A percentile compares a stretch with the other conserved stretches of the same genome.
These are phyloP conservation scores for Ceratobasidium sp. DNA, from an alignment of 1,284 basidiomycete species.

Conservation along the genomic window DNA sequence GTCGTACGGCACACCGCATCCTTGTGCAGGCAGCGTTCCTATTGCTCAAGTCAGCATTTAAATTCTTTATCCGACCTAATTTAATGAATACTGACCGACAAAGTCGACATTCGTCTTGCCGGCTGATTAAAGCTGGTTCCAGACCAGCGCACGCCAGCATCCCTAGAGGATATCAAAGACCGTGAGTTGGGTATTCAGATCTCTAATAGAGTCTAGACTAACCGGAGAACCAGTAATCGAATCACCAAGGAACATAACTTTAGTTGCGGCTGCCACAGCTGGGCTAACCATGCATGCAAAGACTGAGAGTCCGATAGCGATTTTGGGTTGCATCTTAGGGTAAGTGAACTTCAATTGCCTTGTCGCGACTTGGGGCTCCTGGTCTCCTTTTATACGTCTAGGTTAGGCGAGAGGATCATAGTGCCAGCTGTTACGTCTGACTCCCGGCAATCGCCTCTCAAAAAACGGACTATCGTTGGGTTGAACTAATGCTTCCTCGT, in stretches of 20 bases:
- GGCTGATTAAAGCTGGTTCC: slow-evolving; percentile 21
- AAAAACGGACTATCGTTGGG: not conserved
- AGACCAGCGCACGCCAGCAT: slow-evolving; percentile 34
- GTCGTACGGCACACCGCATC: slow-evolving; percentile 43
- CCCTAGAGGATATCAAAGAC: not conserved
- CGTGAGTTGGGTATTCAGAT: not conserved
- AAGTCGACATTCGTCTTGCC: slow-evolving; percentile 38
- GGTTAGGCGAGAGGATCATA: too few relatives aligned
- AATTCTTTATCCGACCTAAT: too few relatives aligned
- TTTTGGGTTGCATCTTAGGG: slow-evolving; percentile 26
- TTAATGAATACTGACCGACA: slow-evolving; percentile 11
- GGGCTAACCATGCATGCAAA: slow-evolving; percentile 14
- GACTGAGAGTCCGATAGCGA: not conserved
- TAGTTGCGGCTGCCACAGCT: slow-evolving; percentile 15
- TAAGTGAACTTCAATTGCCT: too few relatives aligned
- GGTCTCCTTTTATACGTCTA: not conserved
- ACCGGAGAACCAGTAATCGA: slow-evolving; percentile 30
- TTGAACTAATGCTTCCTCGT: not conserved
- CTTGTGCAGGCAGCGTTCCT: slow-evolving; percentile 35
- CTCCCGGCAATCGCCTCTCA: not conserved
- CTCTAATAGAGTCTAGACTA: not conserved
- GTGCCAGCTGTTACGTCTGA: not conserved
- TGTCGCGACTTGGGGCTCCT: not conserved
- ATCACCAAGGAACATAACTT: slow-evolving; percentile 42
- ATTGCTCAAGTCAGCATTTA: not conserved